Evolutionary conservation across 2,329 filamentous ascomycete genomes (phyloP).

Genomic region (Pseudopithomyces maydicus): DNA sequence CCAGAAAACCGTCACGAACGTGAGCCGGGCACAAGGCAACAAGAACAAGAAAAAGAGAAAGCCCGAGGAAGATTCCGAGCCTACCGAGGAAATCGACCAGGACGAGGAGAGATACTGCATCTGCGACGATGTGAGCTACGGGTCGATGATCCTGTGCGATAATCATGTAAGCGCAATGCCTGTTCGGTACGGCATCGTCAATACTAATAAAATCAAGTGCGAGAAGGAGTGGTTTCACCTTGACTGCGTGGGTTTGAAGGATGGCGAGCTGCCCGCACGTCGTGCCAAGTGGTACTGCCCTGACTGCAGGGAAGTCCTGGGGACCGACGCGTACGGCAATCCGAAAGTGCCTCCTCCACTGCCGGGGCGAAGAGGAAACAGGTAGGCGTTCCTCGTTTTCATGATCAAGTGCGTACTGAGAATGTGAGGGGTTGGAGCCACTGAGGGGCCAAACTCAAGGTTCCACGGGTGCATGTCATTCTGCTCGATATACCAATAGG

Average conservation of each 20-base stretch:
- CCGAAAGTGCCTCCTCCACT: conserved; percentile 36
- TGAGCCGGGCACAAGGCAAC: conserved; percentile 63
- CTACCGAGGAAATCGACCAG: conserved; percentile 65
- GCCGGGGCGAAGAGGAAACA: conserved; percentile 37
- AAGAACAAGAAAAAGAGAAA: conserved; percentile 57
- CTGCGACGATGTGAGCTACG: conserved; percentile 80
- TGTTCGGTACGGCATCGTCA: background rate
- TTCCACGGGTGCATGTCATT: conserved; percentile 11
- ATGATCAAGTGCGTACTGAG: conserved; percentile 31
- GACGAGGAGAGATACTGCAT: conserved; percentile 78
- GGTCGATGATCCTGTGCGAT: conserved; percentile 83
- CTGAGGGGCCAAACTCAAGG: conserved; percentile 18
- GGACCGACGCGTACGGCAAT: conserved; percentile 42
- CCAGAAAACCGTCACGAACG: conserved; percentile 69
- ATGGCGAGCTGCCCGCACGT: conserved; percentile 66
- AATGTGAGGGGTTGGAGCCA: conserved; percentile 42
- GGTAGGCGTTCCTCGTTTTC: conserved; percentile 34
- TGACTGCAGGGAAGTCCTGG: conserved; percentile 59
- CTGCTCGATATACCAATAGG: background rate
- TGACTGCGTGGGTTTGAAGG: conserved; percentile 70
- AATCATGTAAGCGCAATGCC: conserved; percentile 60
- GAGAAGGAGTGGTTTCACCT: conserved; percentile 87
- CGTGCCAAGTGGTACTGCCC: conserved; percentile 87
- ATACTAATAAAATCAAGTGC: conserved; percentile 58
- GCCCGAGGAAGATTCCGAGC: conserved; percentile 27